Conservation (phyloP, 139 green algal species). For the Tetradesmus obliquus region DNA sequence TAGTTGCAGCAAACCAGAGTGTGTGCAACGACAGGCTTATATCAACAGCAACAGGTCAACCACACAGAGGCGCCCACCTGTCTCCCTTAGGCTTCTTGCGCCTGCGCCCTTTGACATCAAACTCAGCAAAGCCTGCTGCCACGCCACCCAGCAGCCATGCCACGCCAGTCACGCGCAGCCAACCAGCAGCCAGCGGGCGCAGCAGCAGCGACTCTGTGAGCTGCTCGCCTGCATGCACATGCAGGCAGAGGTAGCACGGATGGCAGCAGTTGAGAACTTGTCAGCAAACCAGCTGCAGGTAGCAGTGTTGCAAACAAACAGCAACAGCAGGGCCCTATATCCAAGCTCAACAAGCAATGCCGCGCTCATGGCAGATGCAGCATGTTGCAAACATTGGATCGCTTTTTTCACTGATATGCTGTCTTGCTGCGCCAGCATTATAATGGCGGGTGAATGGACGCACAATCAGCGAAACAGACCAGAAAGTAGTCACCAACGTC, state of each 20-base stretch:
- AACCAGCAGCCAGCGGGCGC: constrained; percentile 62
- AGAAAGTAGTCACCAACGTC: too few relatives aligned
- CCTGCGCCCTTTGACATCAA: constrained; percentile 55
- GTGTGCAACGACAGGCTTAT: too few relatives aligned
- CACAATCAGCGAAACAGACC: too few relatives aligned
- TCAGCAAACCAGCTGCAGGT: background rate
- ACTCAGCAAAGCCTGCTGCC: constrained; percentile 56
- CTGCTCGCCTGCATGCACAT: constrained; percentile 35
- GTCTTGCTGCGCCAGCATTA: too few relatives aligned
- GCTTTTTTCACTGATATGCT: too few relatives aligned
- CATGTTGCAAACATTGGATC: too few relatives aligned
- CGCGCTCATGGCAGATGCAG: too few relatives aligned
- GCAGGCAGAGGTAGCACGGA: too few relatives aligned
- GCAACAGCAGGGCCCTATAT: constrained; percentile 21
- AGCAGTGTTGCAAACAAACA: background rate
- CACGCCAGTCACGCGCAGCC: constrained; percentile 72
- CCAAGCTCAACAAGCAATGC: too few relatives aligned
- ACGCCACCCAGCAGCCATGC: constrained; percentile 73
- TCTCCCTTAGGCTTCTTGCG: background rate
- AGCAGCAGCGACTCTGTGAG: constrained; percentile 70
- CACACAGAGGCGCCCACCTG: background rate
- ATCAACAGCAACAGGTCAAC: background rate
- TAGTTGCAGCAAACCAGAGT: too few relatives aligned
- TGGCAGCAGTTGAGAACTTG: background rate
- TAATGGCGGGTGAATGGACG: too few relatives aligned